These are phyloP conservation scores for Umbellularia californica DNA, from an alignment of 164 flowering plant species.

Conservation along the genomic window DNA sequence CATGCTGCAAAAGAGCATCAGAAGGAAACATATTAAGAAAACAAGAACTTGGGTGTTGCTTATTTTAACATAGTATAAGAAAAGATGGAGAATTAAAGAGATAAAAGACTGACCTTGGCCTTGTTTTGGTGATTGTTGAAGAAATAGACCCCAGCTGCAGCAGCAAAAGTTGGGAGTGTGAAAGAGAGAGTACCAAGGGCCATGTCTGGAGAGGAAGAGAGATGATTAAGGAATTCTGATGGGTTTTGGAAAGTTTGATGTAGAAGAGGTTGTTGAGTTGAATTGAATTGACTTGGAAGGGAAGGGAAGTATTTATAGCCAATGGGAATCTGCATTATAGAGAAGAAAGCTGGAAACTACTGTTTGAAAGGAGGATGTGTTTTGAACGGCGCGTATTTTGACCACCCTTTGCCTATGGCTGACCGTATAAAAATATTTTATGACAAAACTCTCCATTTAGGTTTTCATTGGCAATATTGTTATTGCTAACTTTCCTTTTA, in stretches of 20 bases:
- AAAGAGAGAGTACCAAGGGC: slow-evolving; percentile 15
- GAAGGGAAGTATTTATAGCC: neutral
- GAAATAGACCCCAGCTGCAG: slow-evolving; percentile 28
- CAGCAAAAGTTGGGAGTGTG: slow-evolving; percentile 26
- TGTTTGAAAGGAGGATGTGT: neutral
- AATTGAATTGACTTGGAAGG: neutral
- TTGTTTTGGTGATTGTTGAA: slow-evolving; percentile 14
- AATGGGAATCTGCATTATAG: neutral
- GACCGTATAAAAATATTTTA: neutral
- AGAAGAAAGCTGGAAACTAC: neutral
- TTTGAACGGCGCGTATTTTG: neutral
- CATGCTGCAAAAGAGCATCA: slow-evolving; percentile 11
- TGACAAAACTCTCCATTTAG: neutral
- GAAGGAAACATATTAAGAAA: neutral
- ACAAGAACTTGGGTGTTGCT: no score
- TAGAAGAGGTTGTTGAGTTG: neutral
- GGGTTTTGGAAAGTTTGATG: neutral
- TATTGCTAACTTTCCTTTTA: no score
- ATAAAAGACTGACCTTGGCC: slow-evolving; percentile 10
- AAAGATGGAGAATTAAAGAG: neutral
- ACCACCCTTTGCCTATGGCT: neutral
- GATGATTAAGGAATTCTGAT: neutral
- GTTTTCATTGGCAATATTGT: no score
- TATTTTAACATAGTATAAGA: neutral
- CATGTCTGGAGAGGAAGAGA: neutral